Evolutionary conservation across 306 rosid genomes (phyloP).

Genomic region (Glycine latifolia): DNA sequence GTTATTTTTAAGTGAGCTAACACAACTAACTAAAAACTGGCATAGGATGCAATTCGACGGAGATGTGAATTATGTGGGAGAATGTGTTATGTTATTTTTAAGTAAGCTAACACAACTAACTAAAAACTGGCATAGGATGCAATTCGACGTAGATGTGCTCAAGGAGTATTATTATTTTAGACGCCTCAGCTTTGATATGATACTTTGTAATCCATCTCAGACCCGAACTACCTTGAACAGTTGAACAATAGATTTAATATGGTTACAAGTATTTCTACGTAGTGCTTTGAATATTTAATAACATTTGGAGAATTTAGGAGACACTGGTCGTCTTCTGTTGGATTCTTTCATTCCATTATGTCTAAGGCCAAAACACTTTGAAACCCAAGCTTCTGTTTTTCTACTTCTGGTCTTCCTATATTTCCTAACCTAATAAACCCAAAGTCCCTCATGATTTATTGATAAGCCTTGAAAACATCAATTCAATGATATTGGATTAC

Average conservation of each 20-base stretch:
- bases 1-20: background rate
- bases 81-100: background rate
- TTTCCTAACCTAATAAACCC: background rate
- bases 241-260: background rate
- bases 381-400: conserved; percentile 1
- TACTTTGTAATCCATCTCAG: background rate
- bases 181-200: background rate
- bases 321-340: background rate
- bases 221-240: background rate
- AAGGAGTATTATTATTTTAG: background rate
- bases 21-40: background rate
- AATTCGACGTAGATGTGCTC: background rate
- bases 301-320: conserved; percentile 17
- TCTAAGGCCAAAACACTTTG: conserved; percentile 22
- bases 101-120: background rate
- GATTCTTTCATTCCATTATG: conserved; percentile 25
- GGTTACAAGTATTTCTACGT: background rate
- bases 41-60: background rate
- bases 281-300: background rate
- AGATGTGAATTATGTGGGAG: background rate
- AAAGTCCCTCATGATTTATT: background rate
- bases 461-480: background rate
- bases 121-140: background rate
- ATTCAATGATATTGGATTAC: background rate
- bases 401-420: background rate